Base-by-base conservation (phyloP, 306 rosid species). In the Fragaria nilgerrensis region DNA sequence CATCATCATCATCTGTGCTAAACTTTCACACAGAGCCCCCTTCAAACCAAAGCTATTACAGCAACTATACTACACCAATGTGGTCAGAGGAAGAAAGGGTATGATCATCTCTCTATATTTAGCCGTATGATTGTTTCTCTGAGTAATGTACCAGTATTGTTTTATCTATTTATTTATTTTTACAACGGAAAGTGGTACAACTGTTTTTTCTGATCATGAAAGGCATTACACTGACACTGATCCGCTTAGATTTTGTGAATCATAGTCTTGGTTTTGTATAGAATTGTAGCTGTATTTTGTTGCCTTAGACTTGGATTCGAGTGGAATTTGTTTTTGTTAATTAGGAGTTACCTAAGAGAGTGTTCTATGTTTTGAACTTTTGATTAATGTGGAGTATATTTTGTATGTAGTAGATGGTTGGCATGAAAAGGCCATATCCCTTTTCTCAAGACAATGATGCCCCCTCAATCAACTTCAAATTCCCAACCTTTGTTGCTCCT, bases 41-140 rank as follows among this genome's bases (percentile, higher is more conserved):
- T 94, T 94, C 97, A 94, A 94, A 94, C 98, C 98, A 94, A 94
- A 94, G 82, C 78, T 83, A 37, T 50, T 61, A 76, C 69, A 75
- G 82, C 84, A 87, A 78, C 68, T 75, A 61, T 53, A 70, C 71
- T 59, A 70, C 73, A 65, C 76, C 82, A 19, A 34, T 70, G 58
- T 79, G 75, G 78, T 86, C 86, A 23, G 82, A 83, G 48, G 84
- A 73, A 62, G 90, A 85, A 63, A 85, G 82, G 93, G 98, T 91
- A 84, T 67, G 36, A 75, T 23, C 71, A 75, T 23, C 11, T 77
- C 37, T 81, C 64, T 34, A 22, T 53, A 45, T 53, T 9, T 39
- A 20, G 56, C 23, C 27, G 37, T 36, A 19, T 53, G 39, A 23
- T 68, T 64, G 50, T 52, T 50, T 68, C 65, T 49, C 48, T 48